phyloP scores from a whole-genome alignment of 768 basidiomycete species.

The Phaeolepiota aurea region DNA sequence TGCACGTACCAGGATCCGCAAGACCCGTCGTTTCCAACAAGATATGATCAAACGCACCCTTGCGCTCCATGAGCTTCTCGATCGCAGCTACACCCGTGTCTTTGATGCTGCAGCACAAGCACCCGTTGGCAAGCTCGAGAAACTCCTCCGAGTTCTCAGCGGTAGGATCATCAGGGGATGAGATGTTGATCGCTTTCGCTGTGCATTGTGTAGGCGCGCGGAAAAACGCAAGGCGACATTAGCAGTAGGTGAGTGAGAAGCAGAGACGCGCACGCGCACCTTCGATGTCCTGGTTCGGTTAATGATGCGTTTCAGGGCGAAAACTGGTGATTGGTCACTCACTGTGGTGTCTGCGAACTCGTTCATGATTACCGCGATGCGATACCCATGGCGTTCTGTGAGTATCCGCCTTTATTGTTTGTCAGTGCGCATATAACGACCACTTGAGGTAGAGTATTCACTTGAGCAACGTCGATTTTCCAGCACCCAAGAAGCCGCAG shows the following conservation, averaged over 20 bases:
- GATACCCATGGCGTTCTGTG: conserved; percentile 88
- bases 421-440: too few species aligned
- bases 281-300: conserved; percentile 73
- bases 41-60: conserved; percentile 91
- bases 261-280: conserved; percentile 32
- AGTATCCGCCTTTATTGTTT: conserved; percentile 71
- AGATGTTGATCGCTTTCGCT: conserved; percentile 85
- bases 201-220: conserved; percentile 5
- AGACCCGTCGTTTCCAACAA: conserved; percentile 93
- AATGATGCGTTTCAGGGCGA: background rate
- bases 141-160: conserved; percentile 73
- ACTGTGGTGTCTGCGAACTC: conserved; percentile 96
- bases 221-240: conserved; percentile 1
- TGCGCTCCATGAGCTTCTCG: conserved; percentile 80
- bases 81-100: conserved; percentile 91
- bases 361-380: conserved; percentile 97
- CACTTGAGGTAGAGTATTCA: conserved; percentile 17
- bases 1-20: conserved; percentile 76
- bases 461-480: conserved; percentile 90
- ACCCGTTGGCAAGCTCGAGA: conserved; percentile 91
- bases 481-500: conserved; percentile 90
- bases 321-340: conserved; percentile 16
- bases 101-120: conserved; percentile 97
- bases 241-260: background rate
- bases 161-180: conserved; percentile 53